Conservation (phyloP, 2,329 filamentous ascomycete species). For the Podosphaera fusca region DNA sequence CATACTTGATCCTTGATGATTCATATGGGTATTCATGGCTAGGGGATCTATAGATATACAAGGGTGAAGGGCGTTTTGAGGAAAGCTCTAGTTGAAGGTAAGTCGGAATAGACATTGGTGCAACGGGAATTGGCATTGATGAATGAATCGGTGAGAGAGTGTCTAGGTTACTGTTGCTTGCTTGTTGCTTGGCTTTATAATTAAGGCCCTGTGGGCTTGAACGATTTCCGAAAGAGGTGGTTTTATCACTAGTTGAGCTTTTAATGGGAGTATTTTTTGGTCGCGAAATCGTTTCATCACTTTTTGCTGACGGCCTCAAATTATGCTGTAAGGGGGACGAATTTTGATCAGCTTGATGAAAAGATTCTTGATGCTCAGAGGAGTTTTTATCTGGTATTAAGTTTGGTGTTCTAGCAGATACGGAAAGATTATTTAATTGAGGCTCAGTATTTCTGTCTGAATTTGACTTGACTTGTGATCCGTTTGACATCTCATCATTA, state of each 20-base stretch:
- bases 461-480: not conserved
- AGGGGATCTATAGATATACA: constrained; percentile 40
- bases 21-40: constrained; percentile 52
- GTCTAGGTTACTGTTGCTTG: constrained; percentile 5
- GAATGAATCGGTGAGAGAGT: constrained; percentile 21
- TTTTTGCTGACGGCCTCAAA: constrained; percentile 8
- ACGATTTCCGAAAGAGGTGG: constrained; percentile 6
- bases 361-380: not conserved
- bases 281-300: constrained; percentile 8
- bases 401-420: not conserved
- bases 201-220: constrained; percentile 13
- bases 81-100: constrained; percentile 41
- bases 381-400: not conserved
- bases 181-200: constrained; percentile 4
- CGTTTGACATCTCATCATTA: not conserved
- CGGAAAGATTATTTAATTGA: not conserved
- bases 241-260: constrained; percentile 12
- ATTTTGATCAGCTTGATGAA: not conserved
- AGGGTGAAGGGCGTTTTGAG: constrained; percentile 34
- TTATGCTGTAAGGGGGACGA: constrained; percentile 11
- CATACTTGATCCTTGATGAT: constrained; percentile 75
- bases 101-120: constrained; percentile 43
- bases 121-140: constrained; percentile 32
- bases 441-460: not conserved
- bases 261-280: constrained; percentile 8